Evolutionary conservation across 2,329 filamentous ascomycete genomes (phyloP).

Genomic region (Alternaria sp.): DNA sequence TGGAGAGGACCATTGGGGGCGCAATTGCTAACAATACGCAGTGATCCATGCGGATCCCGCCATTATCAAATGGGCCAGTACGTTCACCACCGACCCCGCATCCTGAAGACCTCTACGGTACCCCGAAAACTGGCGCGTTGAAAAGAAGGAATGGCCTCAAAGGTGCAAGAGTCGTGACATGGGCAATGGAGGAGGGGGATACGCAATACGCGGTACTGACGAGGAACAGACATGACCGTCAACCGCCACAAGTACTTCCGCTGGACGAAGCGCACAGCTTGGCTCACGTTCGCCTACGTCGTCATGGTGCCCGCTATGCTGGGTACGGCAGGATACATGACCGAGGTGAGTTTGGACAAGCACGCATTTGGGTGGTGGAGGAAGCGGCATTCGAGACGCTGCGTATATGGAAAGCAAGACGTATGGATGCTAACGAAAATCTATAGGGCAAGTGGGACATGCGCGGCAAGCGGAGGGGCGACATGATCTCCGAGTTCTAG

Average conservation of each 20-base stretch:
- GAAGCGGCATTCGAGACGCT: constrained; percentile 16
- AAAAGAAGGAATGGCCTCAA: neutral
- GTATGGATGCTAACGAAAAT: neutral
- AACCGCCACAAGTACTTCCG: constrained; percentile 95
- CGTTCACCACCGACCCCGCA: constrained; percentile 49
- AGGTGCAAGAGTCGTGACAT: neutral
- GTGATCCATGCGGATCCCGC: constrained; percentile 62
- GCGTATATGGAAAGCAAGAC: neutral
- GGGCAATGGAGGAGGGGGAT: neutral
- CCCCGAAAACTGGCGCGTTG: too few species aligned
- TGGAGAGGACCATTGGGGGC: neutral
- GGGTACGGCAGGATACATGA: constrained; percentile 75
- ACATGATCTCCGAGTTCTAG: constrained; percentile 80
- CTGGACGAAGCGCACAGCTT: constrained; percentile 85
- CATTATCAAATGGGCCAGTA: constrained; percentile 62
- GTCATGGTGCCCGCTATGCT: constrained; percentile 73
- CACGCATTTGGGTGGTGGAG: neutral
- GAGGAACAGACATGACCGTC: constrained; percentile 72
- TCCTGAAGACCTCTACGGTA: neutral
- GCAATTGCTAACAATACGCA: constrained; percentile 43
- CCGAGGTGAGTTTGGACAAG: constrained; percentile 73
- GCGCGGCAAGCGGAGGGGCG: constrained; percentile 85
- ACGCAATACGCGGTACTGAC: constrained; percentile 13
- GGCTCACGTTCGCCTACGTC: constrained; percentile 79
- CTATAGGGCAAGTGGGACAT: constrained; percentile 82